phyloP scores from a whole-genome alignment of 2,329 filamentous ascomycete species.

The Capronia americana region DNA sequence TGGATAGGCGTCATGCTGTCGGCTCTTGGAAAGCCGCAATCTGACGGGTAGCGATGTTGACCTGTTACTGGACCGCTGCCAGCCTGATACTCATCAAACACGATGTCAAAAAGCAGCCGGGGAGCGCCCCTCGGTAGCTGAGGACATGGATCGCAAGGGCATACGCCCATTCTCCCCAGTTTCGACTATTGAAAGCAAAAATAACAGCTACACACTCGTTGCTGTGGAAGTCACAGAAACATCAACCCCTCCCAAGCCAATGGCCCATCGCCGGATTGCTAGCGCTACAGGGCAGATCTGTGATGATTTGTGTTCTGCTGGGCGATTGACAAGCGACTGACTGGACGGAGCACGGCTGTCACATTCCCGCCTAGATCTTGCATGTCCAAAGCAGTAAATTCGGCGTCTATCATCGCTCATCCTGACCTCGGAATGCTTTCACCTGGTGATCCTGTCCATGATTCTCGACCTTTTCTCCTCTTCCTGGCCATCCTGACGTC shows the following conservation, averaged over 20 bases:
- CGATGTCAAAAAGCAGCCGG: constrained; percentile 1
- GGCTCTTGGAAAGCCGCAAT: neutral
- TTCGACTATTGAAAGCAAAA: neutral
- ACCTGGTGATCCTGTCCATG: neutral
- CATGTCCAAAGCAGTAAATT: constrained; percentile 3
- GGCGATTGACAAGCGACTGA: constrained; percentile 5
- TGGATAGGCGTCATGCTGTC: neutral
- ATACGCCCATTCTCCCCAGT: no score
- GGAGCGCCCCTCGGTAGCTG: neutral
- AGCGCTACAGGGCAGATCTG: constrained; percentile 6
- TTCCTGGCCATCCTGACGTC: constrained; percentile 12
- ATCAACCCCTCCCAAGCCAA: neutral
- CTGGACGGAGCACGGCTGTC: neutral
- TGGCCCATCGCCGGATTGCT: neutral
- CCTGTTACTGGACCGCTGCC: constrained; percentile 9
- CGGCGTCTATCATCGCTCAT: constrained; percentile 10
- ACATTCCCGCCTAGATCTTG: constrained; percentile 9
- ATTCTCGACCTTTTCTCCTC: constrained; percentile 6
- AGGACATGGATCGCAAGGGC: neutral
- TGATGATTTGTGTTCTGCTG: constrained; percentile 9
- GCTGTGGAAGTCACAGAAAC: neutral
- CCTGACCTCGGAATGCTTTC: neutral
- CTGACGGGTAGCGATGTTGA: constrained; percentile 1
- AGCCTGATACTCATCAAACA: constrained; percentile 15
- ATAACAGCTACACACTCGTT: neutral